Percentiles rank a stretch among this genome's conserved stretches.
Conservation (phyloP, 208 protist genomes). For the Herpetomonas muscarum region DNA sequence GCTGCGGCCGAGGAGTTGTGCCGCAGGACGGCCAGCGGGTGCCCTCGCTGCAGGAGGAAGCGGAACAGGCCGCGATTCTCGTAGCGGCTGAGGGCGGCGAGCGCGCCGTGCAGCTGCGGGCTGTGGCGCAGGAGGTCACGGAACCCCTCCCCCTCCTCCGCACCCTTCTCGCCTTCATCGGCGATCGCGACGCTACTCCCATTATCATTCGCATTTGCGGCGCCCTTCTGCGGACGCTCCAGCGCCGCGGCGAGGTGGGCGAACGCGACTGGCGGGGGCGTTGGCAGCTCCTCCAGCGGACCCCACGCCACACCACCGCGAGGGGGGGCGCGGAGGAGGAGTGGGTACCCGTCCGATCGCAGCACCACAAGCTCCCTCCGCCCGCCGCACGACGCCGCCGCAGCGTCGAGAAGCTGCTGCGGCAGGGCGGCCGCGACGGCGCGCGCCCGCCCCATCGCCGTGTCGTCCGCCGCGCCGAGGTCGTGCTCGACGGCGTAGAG, state of each 20-base stretch:
- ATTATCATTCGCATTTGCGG: background rate
- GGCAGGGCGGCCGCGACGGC: too few relatives aligned
- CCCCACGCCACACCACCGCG: background rate
- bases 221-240: constrained; percentile 14
- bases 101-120: constrained; percentile 39
- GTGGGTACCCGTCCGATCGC: constrained; percentile 2
- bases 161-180: background rate
- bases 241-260: background rate
- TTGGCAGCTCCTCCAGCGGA: too few relatives aligned
- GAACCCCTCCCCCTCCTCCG: constrained; percentile 11
- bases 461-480: too few relatives aligned
- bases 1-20: constrained; percentile 13
- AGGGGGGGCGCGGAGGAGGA: background rate
- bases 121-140: constrained; percentile 26
- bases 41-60: constrained; percentile 49
- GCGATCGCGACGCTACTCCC: background rate
- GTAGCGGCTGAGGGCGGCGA: constrained; percentile 54
- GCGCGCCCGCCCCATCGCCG: too few relatives aligned
- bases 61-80: constrained; percentile 56
- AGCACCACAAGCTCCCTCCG: constrained; percentile 12
- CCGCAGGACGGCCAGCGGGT: constrained; percentile 25
- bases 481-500: too few relatives aligned
- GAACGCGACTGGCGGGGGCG: too few relatives aligned
- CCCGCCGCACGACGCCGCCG: background rate
- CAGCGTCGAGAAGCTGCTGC: too few relatives aligned